Base-by-base conservation (phyloP, 768 basidiomycete genomes). In the Collybiopsis luxurians region DNA sequence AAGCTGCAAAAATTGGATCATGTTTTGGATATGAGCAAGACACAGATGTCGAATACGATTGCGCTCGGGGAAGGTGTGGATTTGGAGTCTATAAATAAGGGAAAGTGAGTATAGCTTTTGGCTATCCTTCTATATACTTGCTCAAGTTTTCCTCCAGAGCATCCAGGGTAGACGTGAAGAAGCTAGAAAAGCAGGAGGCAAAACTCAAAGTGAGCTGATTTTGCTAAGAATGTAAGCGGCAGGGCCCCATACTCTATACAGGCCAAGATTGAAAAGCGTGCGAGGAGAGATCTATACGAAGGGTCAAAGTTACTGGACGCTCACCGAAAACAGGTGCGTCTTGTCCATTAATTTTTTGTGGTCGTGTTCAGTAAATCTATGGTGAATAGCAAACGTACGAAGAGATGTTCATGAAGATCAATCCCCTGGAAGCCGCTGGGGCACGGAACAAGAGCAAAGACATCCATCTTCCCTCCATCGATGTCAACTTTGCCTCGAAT, bases 331-430 rank as follows among this genome's bases (percentile, higher is more conserved):
- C 93, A 95, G 79, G 90, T 87, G 60, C 54, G 62, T 39, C 19
- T 3, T 12, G 39, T 34, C 31, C n/a, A n/a, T 27, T 24, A 31
- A 26, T 36, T 54, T 30, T 43, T 45, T 34, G 26, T 38, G 26
- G 13, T 15, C 26, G 19, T 17, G 38, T 45, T 21, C 36, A 52
- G 17, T 39, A 21, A 58, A 60, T 30, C 64, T 24, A 24, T 4
- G 19, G 45, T 17, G 57, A 28, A 19, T 64, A 98, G 87, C 94
- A 98, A 90, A 84, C 88, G 19, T 98, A 98, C 73, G 96, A 98
- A 68, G 97, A 99, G 68, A 88, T 99, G 85, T 99, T 95, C 75
- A 92, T 99, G 91, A 93, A 91, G 89, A 90, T 95, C 74, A 99
- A 99, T 72, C 94, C 97, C 39, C 73, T 99, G 58, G 92, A 95